Evolutionary conservation across 2,329 filamentous ascomycete genomes (phyloP).

Genomic region (Hypoxylon sp.): DNA sequence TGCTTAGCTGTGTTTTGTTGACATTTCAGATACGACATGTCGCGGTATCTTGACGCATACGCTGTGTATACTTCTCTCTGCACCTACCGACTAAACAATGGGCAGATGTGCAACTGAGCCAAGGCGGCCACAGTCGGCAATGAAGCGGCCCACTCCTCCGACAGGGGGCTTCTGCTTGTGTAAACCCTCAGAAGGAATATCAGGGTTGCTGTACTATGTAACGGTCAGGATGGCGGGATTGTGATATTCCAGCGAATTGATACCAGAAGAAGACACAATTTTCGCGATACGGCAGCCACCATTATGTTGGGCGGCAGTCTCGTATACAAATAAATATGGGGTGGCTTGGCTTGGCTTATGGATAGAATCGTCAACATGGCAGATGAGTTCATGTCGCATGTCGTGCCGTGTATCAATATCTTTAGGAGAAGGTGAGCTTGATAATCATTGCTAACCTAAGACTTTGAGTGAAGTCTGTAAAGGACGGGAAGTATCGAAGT

Average conservation of each 20-base stretch:
- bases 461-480: neutral
- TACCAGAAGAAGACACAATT: conserved; percentile 10
- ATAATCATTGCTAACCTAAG: neutral
- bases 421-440: neutral
- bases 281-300: conserved; percentile 17
- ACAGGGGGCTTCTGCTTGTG: neutral
- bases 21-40: neutral
- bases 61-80: conserved; percentile 4
- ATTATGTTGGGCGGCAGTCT: conserved; percentile 10
- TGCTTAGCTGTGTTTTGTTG: conserved; percentile 10
- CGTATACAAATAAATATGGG: conserved; percentile 22
- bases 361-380: conserved; percentile 12
- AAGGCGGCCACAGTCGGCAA: conserved; percentile 5
- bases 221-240: conserved; percentile 8
- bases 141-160: conserved; percentile 1
- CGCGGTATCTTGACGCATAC: neutral
- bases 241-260: neutral
- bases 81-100: conserved; percentile 10
- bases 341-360: conserved; percentile 35
- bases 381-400: conserved; percentile 8
- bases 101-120: conserved; percentile 5
- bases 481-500: neutral
- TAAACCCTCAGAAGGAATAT: neutral
- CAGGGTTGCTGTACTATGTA: conserved; percentile 1
- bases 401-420: neutral